phyloP scores from a whole-genome alignment of 129 eudicot genomes.

The Oenanthe sinensis region DNA sequence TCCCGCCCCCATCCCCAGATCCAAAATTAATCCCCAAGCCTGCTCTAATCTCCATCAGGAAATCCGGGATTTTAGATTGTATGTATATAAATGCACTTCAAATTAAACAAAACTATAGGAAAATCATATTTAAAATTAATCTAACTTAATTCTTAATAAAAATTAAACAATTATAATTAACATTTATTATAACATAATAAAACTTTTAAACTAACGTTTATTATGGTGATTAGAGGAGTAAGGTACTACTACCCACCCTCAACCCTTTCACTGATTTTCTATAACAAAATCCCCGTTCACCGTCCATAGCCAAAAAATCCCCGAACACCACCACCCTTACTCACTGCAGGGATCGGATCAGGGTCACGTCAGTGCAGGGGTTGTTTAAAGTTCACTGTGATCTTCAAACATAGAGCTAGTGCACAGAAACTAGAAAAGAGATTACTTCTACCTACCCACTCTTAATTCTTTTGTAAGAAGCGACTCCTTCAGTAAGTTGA shows the following conservation, averaged over 20 bases:
- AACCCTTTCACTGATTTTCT: background rate
- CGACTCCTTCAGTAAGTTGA: slow-evolving; percentile 56
- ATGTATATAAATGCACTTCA: background rate
- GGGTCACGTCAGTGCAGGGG: background rate
- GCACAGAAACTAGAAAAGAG: background rate
- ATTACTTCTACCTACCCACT: slow-evolving; percentile 40
- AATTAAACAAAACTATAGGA: background rate
- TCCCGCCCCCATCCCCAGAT: background rate
- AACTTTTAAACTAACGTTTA: background rate
- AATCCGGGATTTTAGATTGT: background rate
- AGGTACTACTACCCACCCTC: background rate
- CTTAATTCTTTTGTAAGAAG: slow-evolving; percentile 27
- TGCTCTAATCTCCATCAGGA: background rate
- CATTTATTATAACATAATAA: background rate
- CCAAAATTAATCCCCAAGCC: background rate
- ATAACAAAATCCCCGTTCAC: background rate
- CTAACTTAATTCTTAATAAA: background rate
- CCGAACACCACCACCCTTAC: background rate
- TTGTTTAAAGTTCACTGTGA: background rate
- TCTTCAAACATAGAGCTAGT: background rate
- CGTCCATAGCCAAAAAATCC: background rate
- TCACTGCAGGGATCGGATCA: background rate
- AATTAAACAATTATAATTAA: background rate
- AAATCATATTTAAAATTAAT: background rate
- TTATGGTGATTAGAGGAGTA: background rate